These are phyloP conservation scores for Aphanoascus verrucosus DNA, from an alignment of 2,329 filamentous ascomycete species.

Conservation along the genomic window DNA sequence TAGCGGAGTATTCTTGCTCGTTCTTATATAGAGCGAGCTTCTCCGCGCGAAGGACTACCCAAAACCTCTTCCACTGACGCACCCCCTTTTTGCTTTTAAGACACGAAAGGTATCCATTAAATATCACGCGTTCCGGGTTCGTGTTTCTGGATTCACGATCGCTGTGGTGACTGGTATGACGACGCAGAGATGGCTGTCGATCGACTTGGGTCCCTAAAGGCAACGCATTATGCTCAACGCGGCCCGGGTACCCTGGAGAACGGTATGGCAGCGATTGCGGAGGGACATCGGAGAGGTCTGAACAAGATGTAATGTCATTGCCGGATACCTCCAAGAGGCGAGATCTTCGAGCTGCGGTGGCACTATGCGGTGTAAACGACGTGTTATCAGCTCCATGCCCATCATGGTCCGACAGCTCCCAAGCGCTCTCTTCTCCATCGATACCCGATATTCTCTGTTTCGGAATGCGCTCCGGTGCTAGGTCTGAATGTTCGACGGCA, in stretches of 20 bases:
- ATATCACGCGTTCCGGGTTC: conserved; percentile 81
- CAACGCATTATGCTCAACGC: conserved; percentile 6
- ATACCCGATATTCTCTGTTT: conserved; percentile 15
- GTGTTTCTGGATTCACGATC: conserved; percentile 42
- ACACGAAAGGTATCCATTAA: conserved; percentile 80
- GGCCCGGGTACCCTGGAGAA: conserved; percentile 24
- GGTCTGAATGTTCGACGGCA: conserved; percentile 50
- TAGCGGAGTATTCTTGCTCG: conserved; percentile 75
- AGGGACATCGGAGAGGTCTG: conserved; percentile 65
- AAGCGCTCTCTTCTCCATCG: conserved; percentile 28
- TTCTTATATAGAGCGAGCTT: conserved; percentile 89
- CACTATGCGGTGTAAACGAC: conserved; percentile 19
- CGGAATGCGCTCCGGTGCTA: conserved; percentile 33
- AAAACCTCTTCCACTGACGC: conserved; percentile 87
- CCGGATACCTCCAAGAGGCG: conserved; percentile 45
- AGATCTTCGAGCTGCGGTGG: not conserved
- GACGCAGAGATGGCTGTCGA: conserved; percentile 28
- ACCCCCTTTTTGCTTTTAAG: conserved; percentile 71
- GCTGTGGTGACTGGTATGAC: conserved; percentile 55
- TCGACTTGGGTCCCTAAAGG: conserved; percentile 18
- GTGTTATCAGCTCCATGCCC: conserved; percentile 16
- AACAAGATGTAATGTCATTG: conserved; percentile 63
- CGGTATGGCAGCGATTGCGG: conserved; percentile 21
- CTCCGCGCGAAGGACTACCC: conserved; percentile 79
- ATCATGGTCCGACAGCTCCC: conserved; percentile 36